These are phyloP conservation scores for Euphrasia confusa DNA, from an alignment of 257 asterid genomes.

Conservation along the genomic window DNA sequence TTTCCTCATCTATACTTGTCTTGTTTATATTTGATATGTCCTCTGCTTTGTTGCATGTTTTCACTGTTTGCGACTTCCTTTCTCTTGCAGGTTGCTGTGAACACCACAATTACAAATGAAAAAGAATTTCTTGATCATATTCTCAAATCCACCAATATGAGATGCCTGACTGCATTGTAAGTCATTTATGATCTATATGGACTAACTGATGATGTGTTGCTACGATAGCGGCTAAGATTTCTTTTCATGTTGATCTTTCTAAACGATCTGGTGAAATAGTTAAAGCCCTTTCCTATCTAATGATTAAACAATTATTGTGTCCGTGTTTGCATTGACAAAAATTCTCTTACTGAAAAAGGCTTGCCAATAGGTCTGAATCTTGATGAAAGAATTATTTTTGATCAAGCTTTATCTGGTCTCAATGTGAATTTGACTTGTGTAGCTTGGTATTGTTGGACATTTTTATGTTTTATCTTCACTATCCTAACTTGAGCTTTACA, in stretches of 20 bases:
- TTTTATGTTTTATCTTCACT: neutral
- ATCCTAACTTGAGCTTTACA: neutral
- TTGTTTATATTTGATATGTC: conserved; percentile 10
- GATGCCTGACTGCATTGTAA: conserved; percentile 86
- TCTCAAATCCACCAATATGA: conserved; percentile 95
- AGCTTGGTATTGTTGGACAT: neutral
- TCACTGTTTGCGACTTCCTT: neutral
- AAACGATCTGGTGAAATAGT: neutral
- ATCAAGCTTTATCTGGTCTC: neutral
- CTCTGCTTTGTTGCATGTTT: conserved; percentile 9
- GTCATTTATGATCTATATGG: conserved; percentile 26
- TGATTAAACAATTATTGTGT: conserved; percentile 5
- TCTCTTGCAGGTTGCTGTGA: conserved; percentile 80
- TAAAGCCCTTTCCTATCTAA: neutral
- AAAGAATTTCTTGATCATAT: conserved; percentile 94
- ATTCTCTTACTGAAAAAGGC: neutral
- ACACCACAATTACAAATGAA: conserved; percentile 78
- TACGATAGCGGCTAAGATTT: neutral
- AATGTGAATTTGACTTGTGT: neutral
- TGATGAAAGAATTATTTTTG: neutral
- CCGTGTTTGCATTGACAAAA: conserved; percentile 3
- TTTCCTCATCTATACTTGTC: neutral
- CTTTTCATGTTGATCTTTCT: conserved; percentile 1
- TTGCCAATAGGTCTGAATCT: neutral
- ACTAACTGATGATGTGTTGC: neutral